phyloP scores from a whole-genome alignment of 73 alveolate species.

The Breviolum minutum region DNA sequence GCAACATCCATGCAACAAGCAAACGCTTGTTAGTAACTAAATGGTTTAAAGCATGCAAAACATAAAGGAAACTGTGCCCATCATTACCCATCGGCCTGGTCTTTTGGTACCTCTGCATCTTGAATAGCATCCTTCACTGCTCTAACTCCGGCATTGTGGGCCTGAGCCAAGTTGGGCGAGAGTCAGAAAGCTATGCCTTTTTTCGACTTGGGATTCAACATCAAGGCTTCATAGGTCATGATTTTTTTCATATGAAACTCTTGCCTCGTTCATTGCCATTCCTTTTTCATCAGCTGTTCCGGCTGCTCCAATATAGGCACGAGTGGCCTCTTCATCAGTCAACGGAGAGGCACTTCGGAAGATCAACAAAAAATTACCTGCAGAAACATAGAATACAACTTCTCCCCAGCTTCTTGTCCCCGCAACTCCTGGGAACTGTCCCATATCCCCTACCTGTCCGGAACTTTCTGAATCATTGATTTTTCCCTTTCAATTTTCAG shows the following conservation, averaged over 20 bases:
- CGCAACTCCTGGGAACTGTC: too few relatives aligned
- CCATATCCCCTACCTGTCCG: too few relatives aligned
- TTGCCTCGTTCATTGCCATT: slow-evolving; percentile 3
- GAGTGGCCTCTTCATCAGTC: slow-evolving; percentile 25
- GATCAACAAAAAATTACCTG: too few relatives aligned
- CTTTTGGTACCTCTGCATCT: slow-evolving; percentile 29
- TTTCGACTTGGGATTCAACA: neutral
- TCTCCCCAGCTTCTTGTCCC: too few relatives aligned
- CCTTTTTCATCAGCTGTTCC: slow-evolving; percentile 38
- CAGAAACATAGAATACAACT: too few relatives aligned
- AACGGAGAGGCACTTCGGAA: too few relatives aligned
- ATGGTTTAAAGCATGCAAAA: neutral
- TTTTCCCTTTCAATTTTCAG: too few relatives aligned
- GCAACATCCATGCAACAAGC: neutral
- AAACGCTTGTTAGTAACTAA: neutral
- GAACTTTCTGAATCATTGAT: too few relatives aligned
- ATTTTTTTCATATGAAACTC: neutral
- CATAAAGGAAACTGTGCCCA: neutral
- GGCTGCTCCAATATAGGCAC: slow-evolving; percentile 80
- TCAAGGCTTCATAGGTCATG: neutral
- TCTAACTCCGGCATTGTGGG: slow-evolving; percentile 5
- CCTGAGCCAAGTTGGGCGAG: neutral
- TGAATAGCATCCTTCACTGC: slow-evolving; percentile 61
- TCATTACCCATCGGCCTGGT: neutral
- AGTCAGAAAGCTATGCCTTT: too few relatives aligned